Base-by-base conservation (phyloP, 2,329 filamentous ascomycete species). In the Nemania abortiva region DNA sequence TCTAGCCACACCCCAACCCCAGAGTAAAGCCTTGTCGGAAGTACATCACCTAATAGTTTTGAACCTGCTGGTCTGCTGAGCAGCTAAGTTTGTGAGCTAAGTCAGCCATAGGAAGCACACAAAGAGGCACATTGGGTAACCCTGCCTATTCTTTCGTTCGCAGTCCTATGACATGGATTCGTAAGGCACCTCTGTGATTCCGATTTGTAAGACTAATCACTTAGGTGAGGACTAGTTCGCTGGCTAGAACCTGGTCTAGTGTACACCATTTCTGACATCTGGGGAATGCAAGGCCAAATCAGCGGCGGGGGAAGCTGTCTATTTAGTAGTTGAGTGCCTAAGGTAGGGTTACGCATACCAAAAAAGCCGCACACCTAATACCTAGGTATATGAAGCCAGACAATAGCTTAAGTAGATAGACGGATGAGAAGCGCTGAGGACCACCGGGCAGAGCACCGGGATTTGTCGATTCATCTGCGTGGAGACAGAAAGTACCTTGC, bases 401-500 rank as follows among this genome's bases (percentile, higher is more conserved):
- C 18, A 37, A 2, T 13, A 55, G 52, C 52, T 55, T 37, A 15
- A 3, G 20, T 29, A 20, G 5, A 22, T 9, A 34, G 52, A 20
- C 7, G n/a, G n/a, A n/a, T 29, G 37, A 37, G 60, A 59, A 55
- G 27, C 29, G 39, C 39, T 13, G 22, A 49, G 22, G 27, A 56
- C 20, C 34, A 27, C 57, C 54, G 29, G n/a, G 22, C 37, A 24
- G 27, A 56, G 20, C 34, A 27, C 57, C 54, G 29, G n/a, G 29
- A 20, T 47, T 57, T 18, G 6, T 7, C 56, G 24, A 15, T 53
- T 45, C 24, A 52, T 54, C 15, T 49, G 62, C 53, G 54, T 55
- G 58, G 68, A 62, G 65, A 68, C 34, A 37, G 42, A n/a, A 34
- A 58, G 61, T 65, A 70, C 62, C 65, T 59, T 70, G 65, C 58